Base-by-base conservation (phyloP, 257 asterid genomes). In the Solanum paucissectum region DNA sequence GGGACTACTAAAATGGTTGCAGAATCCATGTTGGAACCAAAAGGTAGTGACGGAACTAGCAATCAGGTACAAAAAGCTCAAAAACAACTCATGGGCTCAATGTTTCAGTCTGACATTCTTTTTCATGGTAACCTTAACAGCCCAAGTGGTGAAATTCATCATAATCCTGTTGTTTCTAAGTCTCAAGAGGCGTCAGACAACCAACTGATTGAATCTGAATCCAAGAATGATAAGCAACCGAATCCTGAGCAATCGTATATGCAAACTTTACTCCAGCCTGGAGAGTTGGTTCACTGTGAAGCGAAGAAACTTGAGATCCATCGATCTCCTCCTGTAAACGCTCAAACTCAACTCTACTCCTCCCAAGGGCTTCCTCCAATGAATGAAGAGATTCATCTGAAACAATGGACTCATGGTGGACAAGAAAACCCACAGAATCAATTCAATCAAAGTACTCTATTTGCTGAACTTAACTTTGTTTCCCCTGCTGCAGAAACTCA, bases 231-330 rank as follows among this genome's bases (percentile, higher is more conserved):
- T 73, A 73, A 89, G 62, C 85, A 81, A 11, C 89, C 8, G 9
- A 87, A 71, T 16, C 36, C 44, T 66, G 87, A 74, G 18, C 89
- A 60, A 52, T 44, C 83, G 7, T 69, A 34, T 32, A 34, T 42
- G 37, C 83, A 88, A 25, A 12, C 76, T 27, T 52, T 69, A 64
- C 74, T 85, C 52, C 81, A 87, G 84, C 74, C 84, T 0, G 52
- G 79, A 20, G 87, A 89, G 11, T 83, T 83, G 44, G 66, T 10
- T 62, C 92, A 89, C 49, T 73, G 40, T 83, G 89, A 77, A 60
- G 40, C 34, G 1, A 68, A 21, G 75, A 87, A 84, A 74, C 88
- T 88, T n/a, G 85, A 92, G 83, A 93, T 91, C 44, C 90, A 91
- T 62, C 94, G 91, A 27, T 84, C 92, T 64, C 90, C 92, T 12